Evolutionary conservation across 2,329 filamentous ascomycete genomes (phyloP).

Genomic region (Achaetomium macrosporum): DNA sequence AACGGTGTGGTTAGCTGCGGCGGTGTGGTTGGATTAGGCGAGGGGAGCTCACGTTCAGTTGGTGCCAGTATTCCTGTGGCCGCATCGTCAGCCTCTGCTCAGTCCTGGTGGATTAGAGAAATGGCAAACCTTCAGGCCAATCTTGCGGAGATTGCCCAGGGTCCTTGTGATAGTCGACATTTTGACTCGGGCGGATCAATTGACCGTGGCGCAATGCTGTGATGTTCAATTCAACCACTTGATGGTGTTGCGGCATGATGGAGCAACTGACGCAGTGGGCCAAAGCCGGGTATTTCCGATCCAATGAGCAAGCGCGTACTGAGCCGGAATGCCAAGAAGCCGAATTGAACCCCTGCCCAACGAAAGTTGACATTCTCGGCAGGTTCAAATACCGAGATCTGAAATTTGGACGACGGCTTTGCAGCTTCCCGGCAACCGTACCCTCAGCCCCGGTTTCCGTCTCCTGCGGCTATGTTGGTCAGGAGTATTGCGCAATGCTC

Average conservation of each 20-base stretch:
- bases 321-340: constrained; percentile 9
- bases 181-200: constrained; percentile 34
- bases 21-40: constrained; percentile 17
- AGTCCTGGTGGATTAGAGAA: neutral
- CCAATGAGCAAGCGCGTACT: constrained; percentile 25
- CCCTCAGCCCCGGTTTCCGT: constrained; percentile 1
- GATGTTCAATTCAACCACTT: constrained; percentile 13
- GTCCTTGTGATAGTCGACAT: constrained; percentile 94
- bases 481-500: constrained; percentile 25
- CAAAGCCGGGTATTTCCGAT: constrained; percentile 6
- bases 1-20: constrained; percentile 21
- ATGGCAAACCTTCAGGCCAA: constrained; percentile 72
- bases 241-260: constrained; percentile 13
- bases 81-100: constrained; percentile 13
- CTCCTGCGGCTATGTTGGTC: constrained; percentile 25
- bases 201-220: constrained; percentile 19
- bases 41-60: constrained; percentile 72
- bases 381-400: constrained; percentile 1
- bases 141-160: constrained; percentile 75
- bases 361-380: constrained; percentile 6
- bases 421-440: neutral
- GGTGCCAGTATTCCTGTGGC: constrained; percentile 76
- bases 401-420: constrained; percentile 7
- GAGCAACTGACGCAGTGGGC: constrained; percentile 23
- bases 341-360: neutral